phyloP scores from a whole-genome alignment of 768 basidiomycete genomes.

The Kwoniella pini region DNA sequence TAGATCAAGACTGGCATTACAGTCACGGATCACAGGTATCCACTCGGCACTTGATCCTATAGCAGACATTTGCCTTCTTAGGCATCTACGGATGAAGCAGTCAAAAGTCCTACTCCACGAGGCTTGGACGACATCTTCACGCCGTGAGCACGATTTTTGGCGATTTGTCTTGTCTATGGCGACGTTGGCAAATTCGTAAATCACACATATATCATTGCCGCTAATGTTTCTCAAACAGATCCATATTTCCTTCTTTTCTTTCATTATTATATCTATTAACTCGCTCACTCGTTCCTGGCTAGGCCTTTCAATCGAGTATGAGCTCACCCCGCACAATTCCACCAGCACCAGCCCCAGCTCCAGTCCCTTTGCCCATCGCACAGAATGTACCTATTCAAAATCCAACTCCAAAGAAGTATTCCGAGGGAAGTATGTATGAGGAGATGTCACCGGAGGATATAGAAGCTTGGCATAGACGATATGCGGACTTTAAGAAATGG shows the following conservation, averaged over 20 bases:
- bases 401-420: slow-evolving; percentile 7
- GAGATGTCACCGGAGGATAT: slow-evolving; percentile 10
- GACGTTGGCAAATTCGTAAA: too few species aligned
- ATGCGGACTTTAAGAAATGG: slow-evolving; percentile 27
- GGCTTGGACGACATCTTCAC: not conserved
- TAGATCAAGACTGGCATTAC: too few species aligned
- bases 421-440: slow-evolving; percentile 25
- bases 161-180: too few species aligned
- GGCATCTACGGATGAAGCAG: not conserved
- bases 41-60: too few species aligned
- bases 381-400: not conserved
- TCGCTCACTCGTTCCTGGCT: too few species aligned
- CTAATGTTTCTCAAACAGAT: not conserved
- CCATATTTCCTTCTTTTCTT: too few species aligned
- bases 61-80: not conserved
- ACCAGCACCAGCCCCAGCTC: slow-evolving; percentile 17
- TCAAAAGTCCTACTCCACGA: not conserved
- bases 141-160: not conserved
- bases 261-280: not conserved
- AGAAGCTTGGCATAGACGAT: slow-evolving; percentile 12
- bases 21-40: too few species aligned
- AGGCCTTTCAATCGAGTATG: not conserved
- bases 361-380: slow-evolving; percentile 9
- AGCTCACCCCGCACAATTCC: not conserved
- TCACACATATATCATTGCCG: not conserved